Base-by-base conservation (phyloP, 2,329 filamentous ascomycete genomes). In the Neopestalotiopsis sp. region DNA sequence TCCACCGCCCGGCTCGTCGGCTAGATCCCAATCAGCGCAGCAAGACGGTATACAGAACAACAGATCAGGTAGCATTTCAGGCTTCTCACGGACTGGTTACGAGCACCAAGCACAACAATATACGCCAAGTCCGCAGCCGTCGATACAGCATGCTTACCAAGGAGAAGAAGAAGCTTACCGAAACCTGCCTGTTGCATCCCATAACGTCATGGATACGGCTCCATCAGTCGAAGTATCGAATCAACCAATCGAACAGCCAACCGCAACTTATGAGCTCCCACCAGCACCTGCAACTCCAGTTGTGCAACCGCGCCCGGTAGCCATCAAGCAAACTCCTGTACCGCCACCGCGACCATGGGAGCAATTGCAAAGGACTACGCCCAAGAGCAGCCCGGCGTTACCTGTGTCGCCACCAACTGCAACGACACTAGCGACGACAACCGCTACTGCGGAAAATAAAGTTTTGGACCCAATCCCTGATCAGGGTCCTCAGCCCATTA, bases 291-390 rank as follows among this genome's bases (percentile, higher is more conserved):
- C 32, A 17, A 62, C 59, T 34, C 59, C 59, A 59, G 40, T 70
- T 69, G 42, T 65, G 3, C 74, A 75, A 20, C 17, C 65, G 61
- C 69, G 70, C 59, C 68, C 61, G 10, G 61, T 70, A n/a, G 59
- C 68, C 24, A 53, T 17, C 53, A 79, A 71, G 63, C 73, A 75
- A 65, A 78, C 76, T 4, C 74, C 75, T 34, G 73, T 78, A 7
- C 77, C 77, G 40, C 71, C 77, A 62, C 77, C 77, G 58, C 71
- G 76, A 63, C 77, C 77, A 28, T 79, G 77, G 77, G 77, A 79
- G 68, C 66, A 73, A 34, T 24, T 78, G 45, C 74, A 73, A 38
- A 77, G 74, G 70, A 58, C 64, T 28, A 71, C 73, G 61, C 65
- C 71, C 45, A 62, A 71, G 61, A n/a, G 66, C 65, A 30, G 59